Evolutionary conservation across 306 rosid species (phyloP), one percentile per base, ranked within the genome.

Genomic region (Potentilla sterilis): DNA sequence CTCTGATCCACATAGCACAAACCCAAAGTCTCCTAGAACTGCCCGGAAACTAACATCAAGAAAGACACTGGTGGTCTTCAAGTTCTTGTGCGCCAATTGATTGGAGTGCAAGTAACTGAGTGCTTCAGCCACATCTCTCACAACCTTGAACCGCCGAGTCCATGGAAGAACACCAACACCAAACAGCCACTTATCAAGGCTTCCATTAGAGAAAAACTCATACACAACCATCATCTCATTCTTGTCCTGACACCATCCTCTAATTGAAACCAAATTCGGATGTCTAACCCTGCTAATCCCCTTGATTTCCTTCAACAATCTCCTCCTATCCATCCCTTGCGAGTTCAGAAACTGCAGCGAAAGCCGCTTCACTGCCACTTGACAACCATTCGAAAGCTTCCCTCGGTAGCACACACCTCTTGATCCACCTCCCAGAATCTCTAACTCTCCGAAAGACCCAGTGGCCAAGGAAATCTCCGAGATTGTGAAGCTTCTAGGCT

Each of bases 121-220:
- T 2, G 88, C 92, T 8, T 90, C 96, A 0, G 92, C 90, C 11
- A 88, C 86, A 47, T 90, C 92, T 69, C 80, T 88, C 12, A 90
- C 72, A 43, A 83, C 96, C 79, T 90, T 89, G 69, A 89, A 80
- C 9, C 94, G 73, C 24, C 94, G 81, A 1, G 90, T 91, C 94
- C 97, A 91, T 2, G 97, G 92, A 76, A 91, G 91, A 67, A 91
- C 89, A 0, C 94, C 94, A 2, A 81, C 91, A 6, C 94, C 94
- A 15, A 86, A 91, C 6, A 91, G 75, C 97, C 97, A 91, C 57
- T 89, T 91, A 21, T 91, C 94, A 5, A 91, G 82, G 81, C 97
- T 82, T 18, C 92, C 94, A 70, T 91, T 91, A 6, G 85, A 84
- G 58, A 81, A 82, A 64, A 91, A 91, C 34, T 91, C 97, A 68